Evolutionary conservation across 2,329 filamentous ascomycete species (phyloP), one percentile per base, ranked within the genome.

Genomic region (Aquanectria penicillioides): DNA sequence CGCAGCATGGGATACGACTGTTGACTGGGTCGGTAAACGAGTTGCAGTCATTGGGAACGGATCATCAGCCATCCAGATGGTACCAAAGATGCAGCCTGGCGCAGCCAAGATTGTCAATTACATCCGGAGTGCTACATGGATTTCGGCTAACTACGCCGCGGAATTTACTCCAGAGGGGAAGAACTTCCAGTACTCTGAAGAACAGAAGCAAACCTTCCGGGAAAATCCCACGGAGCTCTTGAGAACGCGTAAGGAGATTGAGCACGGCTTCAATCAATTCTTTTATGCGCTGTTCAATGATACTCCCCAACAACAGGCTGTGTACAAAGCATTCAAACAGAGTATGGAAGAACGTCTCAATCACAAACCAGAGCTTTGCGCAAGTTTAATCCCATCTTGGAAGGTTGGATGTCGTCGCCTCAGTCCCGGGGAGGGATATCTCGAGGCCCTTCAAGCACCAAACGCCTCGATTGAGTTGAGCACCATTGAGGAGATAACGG

Each of bases 21-120:
- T 82, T 20, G 75, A 82, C 38, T 73, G 82, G 4, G 65, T 60
- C 2, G 77, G 73, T 22, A 82, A 81, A 63, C 71, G 70, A 13
- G 78, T 83, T 12, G 82, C 78, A 4, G 70, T 86, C 6, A 83
- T 86, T 41, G 83, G 83, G 4, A 82, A 69, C 18, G 83, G 83
- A 0, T 80, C 81, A 12, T 81, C 80, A 11, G 82, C 78, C 10
- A 80, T 85, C 10, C 83, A 84, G 66, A 74, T 85, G 3, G 73
- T 81, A 6, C 78, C 79, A 2, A 70, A 71, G 6, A 77, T 81
- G 37, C 77, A 80, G 64, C 71, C 75, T 3, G 18, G 17, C 15
- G 59, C 47, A 11, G 49, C 41, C 22, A 61, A 62, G 33, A 43
- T 71, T 9, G 53, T 65, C 26, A 59, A 57, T 26, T 73, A 71